Evolutionary conservation across 1,284 basidiomycete species (phyloP).

Genomic region (Austroboletus niveus): DNA sequence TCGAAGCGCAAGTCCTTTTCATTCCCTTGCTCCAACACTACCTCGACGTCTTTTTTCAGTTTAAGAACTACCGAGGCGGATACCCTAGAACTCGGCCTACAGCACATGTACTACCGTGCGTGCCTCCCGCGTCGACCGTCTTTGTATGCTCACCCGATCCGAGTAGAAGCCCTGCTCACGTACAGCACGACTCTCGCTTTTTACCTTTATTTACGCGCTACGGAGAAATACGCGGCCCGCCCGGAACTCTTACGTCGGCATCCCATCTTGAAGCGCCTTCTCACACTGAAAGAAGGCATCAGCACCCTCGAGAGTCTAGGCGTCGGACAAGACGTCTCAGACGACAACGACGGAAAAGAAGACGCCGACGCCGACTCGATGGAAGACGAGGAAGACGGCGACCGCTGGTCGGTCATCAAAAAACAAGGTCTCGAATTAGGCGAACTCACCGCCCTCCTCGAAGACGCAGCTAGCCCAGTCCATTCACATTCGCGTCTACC

Average conservation of each 20-base stretch:
- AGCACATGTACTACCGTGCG: conserved; percentile 77
- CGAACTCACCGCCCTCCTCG: conserved; percentile 55
- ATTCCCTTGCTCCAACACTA: background rate
- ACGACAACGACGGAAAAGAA: conserved; percentile 38
- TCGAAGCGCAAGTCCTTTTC: conserved; percentile 50
- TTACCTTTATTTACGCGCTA: conserved; percentile 85
- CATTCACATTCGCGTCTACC: conserved; percentile 8
- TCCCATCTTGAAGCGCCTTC: conserved; percentile 79
- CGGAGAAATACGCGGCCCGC: conserved; percentile 57
- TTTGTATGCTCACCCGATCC: conserved; percentile 4
- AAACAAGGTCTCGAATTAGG: conserved; percentile 43
- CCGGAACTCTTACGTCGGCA: conserved; percentile 70
- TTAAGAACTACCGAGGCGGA: conserved; percentile 47
- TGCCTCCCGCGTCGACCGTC: conserved; percentile 8
- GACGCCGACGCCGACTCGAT: conserved; percentile 31
- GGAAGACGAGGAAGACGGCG: conserved; percentile 17
- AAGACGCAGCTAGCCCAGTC: conserved; percentile 41
- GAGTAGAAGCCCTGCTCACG: conserved; percentile 80
- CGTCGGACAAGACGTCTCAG: conserved; percentile 58
- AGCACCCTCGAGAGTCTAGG: conserved; percentile 76
- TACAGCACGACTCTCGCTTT: conserved; percentile 92
- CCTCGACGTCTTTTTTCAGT: conserved; percentile 34
- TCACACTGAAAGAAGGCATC: conserved; percentile 84
- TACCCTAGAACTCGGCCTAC: conserved; percentile 56
- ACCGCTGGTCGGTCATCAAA: conserved; percentile 30